Percentiles rank a stretch among this genome's conserved stretches.
Conservation (phyloP, 257 asterid genomes). For the Solanum ossicruentum region DNA sequence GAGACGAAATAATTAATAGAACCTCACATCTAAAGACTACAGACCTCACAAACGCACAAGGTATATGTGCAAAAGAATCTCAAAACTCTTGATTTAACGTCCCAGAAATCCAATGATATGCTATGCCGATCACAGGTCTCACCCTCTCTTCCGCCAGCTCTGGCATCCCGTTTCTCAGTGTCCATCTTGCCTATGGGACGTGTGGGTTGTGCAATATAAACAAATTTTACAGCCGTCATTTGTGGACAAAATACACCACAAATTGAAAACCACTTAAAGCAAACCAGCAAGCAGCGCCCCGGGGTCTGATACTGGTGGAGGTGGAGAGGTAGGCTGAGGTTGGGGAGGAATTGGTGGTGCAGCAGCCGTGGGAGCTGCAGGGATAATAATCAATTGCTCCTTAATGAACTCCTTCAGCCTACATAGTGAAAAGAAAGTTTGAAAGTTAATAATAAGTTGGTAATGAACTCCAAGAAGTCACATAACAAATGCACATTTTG, state of each 20-base stretch:
- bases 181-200: background rate
- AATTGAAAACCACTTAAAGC: slow-evolving; percentile 22
- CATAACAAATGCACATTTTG: background rate
- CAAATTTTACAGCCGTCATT: slow-evolving; percentile 23
- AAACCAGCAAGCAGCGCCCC: slow-evolving; percentile 79
- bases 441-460: background rate
- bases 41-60: slow-evolving; percentile 27
- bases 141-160: slow-evolving; percentile 43
- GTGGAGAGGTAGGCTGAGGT: slow-evolving; percentile 35
- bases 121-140: slow-evolving; percentile 11
- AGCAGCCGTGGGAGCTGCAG: slow-evolving; percentile 38
- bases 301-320: slow-evolving; percentile 48
- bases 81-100: slow-evolving; percentile 16
- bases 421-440: background rate
- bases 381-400: slow-evolving; percentile 61
- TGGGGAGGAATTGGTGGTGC: slow-evolving; percentile 34
- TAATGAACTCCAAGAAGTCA: background rate
- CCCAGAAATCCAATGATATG: slow-evolving; percentile 11
- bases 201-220: slow-evolving; percentile 15
- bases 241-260: background rate
- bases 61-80: slow-evolving; percentile 49
- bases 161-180: slow-evolving; percentile 10
- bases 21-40: slow-evolving; percentile 2
- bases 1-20: background rate
- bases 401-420: slow-evolving; percentile 82